Percentiles rank a stretch among this genome's conserved stretches.
These are phyloP conservation scores for Trichoderma gamsii DNA, from an alignment of 495 filamentous ascomycete genomes.

Conservation along the genomic window DNA sequence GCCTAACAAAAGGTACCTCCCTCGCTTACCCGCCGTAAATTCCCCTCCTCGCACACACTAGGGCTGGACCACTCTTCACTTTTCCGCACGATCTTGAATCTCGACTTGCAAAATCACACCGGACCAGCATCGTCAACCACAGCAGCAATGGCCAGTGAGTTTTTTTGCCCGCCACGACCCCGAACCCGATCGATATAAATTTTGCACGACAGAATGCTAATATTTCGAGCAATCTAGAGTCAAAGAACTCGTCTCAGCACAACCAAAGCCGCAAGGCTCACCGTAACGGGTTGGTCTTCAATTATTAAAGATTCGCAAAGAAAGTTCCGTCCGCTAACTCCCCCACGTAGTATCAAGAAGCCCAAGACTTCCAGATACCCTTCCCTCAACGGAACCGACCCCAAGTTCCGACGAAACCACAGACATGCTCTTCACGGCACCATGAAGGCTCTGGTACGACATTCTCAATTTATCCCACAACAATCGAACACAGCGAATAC, in stretches of 20 bases:
- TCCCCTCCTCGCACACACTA: neutral
- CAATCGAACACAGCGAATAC: neutral
- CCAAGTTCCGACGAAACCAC: constrained; percentile 99
- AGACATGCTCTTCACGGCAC: constrained; percentile 98
- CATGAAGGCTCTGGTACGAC: constrained; percentile 90
- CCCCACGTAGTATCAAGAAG: constrained; percentile 86
- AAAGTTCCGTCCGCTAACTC: neutral
- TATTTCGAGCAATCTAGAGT: constrained; percentile 52
- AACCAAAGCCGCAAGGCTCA: constrained; percentile 95
- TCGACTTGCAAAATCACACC: neutral
- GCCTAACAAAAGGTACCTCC: neutral
- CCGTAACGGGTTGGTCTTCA: constrained; percentile 77
- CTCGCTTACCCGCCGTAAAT: neutral
- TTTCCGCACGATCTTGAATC: constrained; percentile 11
- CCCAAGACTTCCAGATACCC: constrained; percentile 98
- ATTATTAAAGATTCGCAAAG: neutral
- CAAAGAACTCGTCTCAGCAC: constrained; percentile 99
- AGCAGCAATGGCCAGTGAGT: constrained; percentile 46
- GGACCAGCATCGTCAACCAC: constrained; percentile 4
- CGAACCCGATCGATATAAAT: neutral
- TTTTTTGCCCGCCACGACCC: neutral
- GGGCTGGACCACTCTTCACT: neutral
- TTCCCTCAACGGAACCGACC: constrained; percentile 96
- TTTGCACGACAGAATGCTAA: neutral
- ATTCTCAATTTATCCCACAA: constrained; percentile 16